Conservation (phyloP, 495 filamentous ascomycete species). For the Talaromyces adpressus region DNA sequence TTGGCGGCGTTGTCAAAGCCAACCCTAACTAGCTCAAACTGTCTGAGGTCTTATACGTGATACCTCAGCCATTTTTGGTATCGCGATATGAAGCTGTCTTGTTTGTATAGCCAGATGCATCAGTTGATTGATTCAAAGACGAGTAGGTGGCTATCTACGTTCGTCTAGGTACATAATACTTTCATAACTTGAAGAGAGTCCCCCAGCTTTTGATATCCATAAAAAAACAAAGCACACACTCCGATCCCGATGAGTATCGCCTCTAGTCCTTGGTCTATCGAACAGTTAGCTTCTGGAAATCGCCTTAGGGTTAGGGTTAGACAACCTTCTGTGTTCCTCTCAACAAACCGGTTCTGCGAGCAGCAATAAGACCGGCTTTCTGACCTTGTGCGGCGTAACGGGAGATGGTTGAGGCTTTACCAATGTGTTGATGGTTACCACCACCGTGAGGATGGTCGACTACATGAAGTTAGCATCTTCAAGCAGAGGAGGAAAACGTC, state of each 20-base stretch:
- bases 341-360: slow-evolving; percentile 95
- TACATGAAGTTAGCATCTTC: no score
- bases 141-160: slow-evolving; percentile 38
- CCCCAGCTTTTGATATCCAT: slow-evolving; percentile 32
- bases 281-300: not conserved
- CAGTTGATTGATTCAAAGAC: slow-evolving; percentile 30
- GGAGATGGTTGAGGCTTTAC: slow-evolving; percentile 99
- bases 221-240: slow-evolving; percentile 35
- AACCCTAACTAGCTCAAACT: no score
- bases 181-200: slow-evolving; percentile 42
- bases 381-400: slow-evolving; percentile 96
- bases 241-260: slow-evolving; percentile 23
- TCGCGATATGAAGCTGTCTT: no score
- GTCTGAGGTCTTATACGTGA: no score
- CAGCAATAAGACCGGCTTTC: slow-evolving; percentile 99
- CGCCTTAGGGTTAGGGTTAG: not conserved
- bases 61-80: no score
- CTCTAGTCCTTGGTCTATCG: slow-evolving; percentile 18
- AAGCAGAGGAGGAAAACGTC: no score
- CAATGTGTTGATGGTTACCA: slow-evolving; percentile 99
- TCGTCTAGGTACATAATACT: slow-evolving; percentile 44
- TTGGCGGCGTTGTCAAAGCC: no score
- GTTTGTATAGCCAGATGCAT: no score
- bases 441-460: slow-evolving; percentile 63
- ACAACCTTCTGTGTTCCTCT: slow-evolving; percentile 96